phyloP scores from a whole-genome alignment of 2,329 filamentous ascomycete genomes.

The Lachnellula cervina region DNA sequence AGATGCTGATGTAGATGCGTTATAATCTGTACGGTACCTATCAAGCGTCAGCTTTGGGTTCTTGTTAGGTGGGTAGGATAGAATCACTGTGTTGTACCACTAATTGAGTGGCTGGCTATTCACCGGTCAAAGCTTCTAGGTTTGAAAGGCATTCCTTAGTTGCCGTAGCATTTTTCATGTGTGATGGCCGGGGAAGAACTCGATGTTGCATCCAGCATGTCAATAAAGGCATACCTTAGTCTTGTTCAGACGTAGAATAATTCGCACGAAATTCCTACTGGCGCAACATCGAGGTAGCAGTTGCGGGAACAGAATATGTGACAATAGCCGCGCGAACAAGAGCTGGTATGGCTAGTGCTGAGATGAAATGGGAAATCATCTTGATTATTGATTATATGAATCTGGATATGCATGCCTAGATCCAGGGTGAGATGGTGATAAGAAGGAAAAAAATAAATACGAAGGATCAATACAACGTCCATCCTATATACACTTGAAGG shows the following conservation, averaged over 20 bases:
- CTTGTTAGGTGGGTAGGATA: too few relatives aligned
- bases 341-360: constrained; percentile 11
- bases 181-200: constrained; percentile 54
- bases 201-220: constrained; percentile 27
- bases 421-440: too few relatives aligned
- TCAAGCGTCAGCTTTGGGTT: neutral
- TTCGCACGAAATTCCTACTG: constrained; percentile 41
- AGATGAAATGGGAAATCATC: constrained; percentile 8
- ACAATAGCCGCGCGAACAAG: constrained; percentile 8
- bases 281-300: constrained; percentile 35
- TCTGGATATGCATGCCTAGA: too few relatives aligned
- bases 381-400: too few relatives aligned
- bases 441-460: too few relatives aligned
- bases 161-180: constrained; percentile 48
- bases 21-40: constrained; percentile 47
- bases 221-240: neutral
- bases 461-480: too few relatives aligned
- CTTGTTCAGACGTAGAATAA: constrained; percentile 12
- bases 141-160: constrained; percentile 49
- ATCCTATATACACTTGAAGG: too few relatives aligned
- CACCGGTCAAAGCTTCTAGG: constrained; percentile 44
- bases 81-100: constrained; percentile 50
- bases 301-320: constrained; percentile 21
- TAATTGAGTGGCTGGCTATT: constrained; percentile 50
- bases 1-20: constrained; percentile 39